These are phyloP conservation scores for Rosa persica DNA, from an alignment of 306 rosid species.

Conservation along the genomic window DNA sequence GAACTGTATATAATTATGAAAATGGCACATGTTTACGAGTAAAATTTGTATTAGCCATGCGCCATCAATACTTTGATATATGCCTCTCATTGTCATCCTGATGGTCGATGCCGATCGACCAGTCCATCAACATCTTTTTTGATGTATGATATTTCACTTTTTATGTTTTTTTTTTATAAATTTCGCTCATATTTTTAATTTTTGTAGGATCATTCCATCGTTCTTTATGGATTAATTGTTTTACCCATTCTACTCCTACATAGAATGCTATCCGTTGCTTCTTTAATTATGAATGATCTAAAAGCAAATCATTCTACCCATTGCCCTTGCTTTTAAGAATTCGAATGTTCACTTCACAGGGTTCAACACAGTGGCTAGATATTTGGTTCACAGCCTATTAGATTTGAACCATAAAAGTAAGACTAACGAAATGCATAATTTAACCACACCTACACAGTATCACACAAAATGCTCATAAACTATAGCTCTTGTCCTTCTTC, in stretches of 20 bases:
- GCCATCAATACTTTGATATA: too few species aligned
- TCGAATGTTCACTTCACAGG: constrained; percentile 30
- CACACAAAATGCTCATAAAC: not conserved
- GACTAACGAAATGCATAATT: not conserved
- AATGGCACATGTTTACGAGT: not conserved
- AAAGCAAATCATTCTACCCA: constrained; percentile 5
- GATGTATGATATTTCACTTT: not conserved
- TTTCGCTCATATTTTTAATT: not conserved
- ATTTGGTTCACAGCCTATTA: not conserved
- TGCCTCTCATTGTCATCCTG: too few species aligned
- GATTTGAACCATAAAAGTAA: constrained; percentile 11
- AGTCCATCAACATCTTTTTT: not conserved
- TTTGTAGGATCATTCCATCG: not conserved
- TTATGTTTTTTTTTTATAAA: not conserved
- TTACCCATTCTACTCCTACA: not conserved
- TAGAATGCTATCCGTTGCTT: not conserved
- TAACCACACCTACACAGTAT: not conserved
- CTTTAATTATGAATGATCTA: constrained; percentile 1
- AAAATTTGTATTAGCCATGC: too few species aligned
- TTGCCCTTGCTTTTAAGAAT: constrained; percentile 21
- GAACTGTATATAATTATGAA: too few species aligned
- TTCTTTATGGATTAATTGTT: not conserved
- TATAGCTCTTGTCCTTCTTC: not conserved
- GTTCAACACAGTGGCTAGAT: not conserved
- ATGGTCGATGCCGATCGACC: not conserved